Base-by-base conservation (phyloP, 768 basidiomycete genomes). In the Boletus coccyginus region DNA sequence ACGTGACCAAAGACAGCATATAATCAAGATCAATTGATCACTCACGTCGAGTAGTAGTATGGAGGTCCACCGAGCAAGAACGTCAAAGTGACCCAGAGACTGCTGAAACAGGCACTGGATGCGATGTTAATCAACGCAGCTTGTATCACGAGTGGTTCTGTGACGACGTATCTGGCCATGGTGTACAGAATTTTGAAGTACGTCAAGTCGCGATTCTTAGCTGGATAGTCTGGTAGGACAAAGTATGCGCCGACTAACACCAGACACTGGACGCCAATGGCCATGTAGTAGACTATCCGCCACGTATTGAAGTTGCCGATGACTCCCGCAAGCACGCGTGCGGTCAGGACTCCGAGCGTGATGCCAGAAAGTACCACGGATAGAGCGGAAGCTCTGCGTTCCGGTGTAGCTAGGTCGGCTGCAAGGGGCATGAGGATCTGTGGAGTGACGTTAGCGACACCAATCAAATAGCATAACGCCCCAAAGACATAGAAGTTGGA, bases 201-300 rank as follows among this genome's bases (percentile, higher is more conserved):
- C 3, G 83, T 81, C 58, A 91, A 52, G 45, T 81, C 73, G 21
- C 65, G 70, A 65, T 88, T 87, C 67, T 89, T 92, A 13, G 87
- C 81, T 1, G 91, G 92, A 64, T 89, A 93, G 70, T 95, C 92
- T 1, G 92, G 92, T n/a, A 93, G 72, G 52, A 85, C 61, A 21
- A 82, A 68, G 65, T 87, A 93, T 41, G 84, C 73, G 24, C 87
- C 77, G 6, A 78, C 38, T 9, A 87, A 71, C 13, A 91, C 82
- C 27, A 80, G 52, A 53, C 59, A 73, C 66, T 93, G 92, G 16
- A 90, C 73, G 6, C 85, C 89, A 45, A 92, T 82, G 3, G 89
- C 81, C 70, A 91, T 75, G 72, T 85, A 92, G 66, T 91, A 94
- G 32, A 90, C 85, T 35, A 87, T 82, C 21, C 85, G 76, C 86